Evolutionary conservation across 139 green algal species (phyloP), one percentile per base, ranked within the genome.

Genomic region (Coccomyxa sp.): DNA sequence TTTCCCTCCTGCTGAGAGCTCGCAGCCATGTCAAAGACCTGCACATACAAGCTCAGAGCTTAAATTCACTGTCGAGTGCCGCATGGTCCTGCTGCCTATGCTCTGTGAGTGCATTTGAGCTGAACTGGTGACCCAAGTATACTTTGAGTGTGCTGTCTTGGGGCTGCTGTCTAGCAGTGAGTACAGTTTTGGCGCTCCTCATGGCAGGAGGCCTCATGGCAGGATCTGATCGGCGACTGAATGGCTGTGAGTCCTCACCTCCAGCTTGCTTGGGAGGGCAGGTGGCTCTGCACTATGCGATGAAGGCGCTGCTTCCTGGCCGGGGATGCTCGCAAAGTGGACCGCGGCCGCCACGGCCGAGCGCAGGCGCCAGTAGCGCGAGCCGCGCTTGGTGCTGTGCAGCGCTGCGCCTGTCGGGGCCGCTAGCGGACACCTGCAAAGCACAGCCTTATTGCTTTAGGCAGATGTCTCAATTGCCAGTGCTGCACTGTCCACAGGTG

Each of bases 381-480:
- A 70, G 22, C n/a, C 58, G 10, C 79, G 39, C 55, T 76, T 75
- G 73, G 79, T 83, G 24, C 27, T 41, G 34, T 83, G 79, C 73
- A 83, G 64, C 24, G 41, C 64, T 18, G 58, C 44, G 2, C 73
- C 41, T 24, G 39, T 38, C 6, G 79, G 79, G 10, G 58, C 55
- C 22, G 73, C 79, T 31, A 79, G 50, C 7, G 79, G 79, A 33
- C 54, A 79, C 58, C 79, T 79, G 75, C n/a, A n/a, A n/a, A n/a
- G n/a, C n/a, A n/a, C n/a, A n/a, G n/a, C n/a, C n/a, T n/a, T n/a
- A n/a, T n/a, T n/a, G n/a, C n/a, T n/a, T n/a, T n/a, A n/a, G n/a
- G n/a, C n/a, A n/a, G n/a, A n/a, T n/a, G n/a, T n/a, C n/a, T n/a
- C n/a, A n/a, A n/a, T n/a, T n/a, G n/a, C n/a, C n/a, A n/a, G n/a